Evolutionary conservation across 2,329 filamentous ascomycete genomes (phyloP).

Genomic region (Chaetomiaceae sp.): DNA sequence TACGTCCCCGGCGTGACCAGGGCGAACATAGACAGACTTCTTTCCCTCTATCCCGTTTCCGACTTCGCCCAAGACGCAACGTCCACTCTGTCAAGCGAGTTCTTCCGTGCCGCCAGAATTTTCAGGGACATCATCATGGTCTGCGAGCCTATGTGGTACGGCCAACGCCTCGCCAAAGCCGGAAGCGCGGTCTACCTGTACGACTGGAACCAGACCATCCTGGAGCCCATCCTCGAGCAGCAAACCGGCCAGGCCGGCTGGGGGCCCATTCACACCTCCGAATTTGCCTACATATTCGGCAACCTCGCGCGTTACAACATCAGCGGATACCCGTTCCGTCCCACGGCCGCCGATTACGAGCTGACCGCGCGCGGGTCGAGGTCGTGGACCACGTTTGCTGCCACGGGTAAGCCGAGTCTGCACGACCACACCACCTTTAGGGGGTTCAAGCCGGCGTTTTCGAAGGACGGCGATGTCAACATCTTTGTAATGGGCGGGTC

Average conservation of each 20-base stretch:
- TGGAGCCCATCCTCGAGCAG: constrained; percentile 3
- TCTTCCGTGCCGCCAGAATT: constrained; percentile 25
- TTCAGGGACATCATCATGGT: constrained; percentile 27
- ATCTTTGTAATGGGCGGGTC: background rate
- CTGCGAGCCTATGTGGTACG: constrained; percentile 15
- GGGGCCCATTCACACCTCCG: constrained; percentile 2
- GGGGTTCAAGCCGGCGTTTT: background rate
- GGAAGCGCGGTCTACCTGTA: constrained; percentile 7
- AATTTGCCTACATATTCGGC: constrained; percentile 8
- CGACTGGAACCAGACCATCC: constrained; percentile 10
- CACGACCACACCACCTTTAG: background rate
- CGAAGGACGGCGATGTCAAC: background rate
- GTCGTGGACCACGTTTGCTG: constrained; percentile 2
- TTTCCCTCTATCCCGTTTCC: constrained; percentile 27
- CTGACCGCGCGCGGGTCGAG: background rate
- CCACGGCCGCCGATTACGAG: background rate
- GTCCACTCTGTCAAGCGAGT: constrained; percentile 25
- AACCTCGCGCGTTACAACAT: background rate
- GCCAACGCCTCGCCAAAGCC: background rate
- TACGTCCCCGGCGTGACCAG: constrained; percentile 23
- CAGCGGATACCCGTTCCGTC: background rate
- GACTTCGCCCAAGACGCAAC: constrained; percentile 26
- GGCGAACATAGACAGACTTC: constrained; percentile 26
- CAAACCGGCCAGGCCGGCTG: background rate
- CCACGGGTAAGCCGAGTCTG: background rate